Base-by-base conservation (phyloP, 768 basidiomycete genomes). In the Termitomyces sp. region DNA sequence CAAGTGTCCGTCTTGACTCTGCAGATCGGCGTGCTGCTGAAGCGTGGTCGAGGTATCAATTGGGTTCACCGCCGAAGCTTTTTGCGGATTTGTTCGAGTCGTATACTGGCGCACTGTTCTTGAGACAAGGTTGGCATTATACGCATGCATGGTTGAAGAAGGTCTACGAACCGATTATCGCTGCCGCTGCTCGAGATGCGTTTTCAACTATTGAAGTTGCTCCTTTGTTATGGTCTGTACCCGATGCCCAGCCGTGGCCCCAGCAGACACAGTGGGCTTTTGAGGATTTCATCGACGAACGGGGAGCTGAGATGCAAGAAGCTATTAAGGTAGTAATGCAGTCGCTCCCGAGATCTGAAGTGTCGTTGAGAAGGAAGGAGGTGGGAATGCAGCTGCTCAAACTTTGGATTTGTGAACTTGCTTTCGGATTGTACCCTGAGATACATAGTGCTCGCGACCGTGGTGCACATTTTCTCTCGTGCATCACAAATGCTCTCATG, bases 31-130 rank as follows among this genome's bases (percentile, higher is more conserved):
- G 46, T 33, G 65, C 60, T 24, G 57, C 70, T n/a, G 45, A 63
- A 13, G 55, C 55, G 22, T 74, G 71, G 72, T 60, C 64, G 12
- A 68, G 67, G 7, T 40, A 51, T 5, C 40, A 40, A 22, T 33
- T n/a, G 12, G 40, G 60, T 8, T 45, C 66, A 7, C 74, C 73
- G 2, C 74, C 74, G 0, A 75, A 75, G 54, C 64, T 63, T 4
- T 66, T 75, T 13, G 74, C 71, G 7, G 72, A 75, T 57, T 65
- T 75, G 15, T 74, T 75, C 49, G 74, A 75, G 54, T 65, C 73
- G 0, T 72, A 71, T 53, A 63, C 60, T 18, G 73, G 74, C 7
- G 73, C 73, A 2, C 64, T 74, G 9, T 74, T 67, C 16, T 55
- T 69, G n/a, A 67, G 73, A 54, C 61, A 67, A 40, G 74, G 73